phyloP scores from a whole-genome alignment of 306 rosid species.

The Psophocarpus tetragonolobus region DNA sequence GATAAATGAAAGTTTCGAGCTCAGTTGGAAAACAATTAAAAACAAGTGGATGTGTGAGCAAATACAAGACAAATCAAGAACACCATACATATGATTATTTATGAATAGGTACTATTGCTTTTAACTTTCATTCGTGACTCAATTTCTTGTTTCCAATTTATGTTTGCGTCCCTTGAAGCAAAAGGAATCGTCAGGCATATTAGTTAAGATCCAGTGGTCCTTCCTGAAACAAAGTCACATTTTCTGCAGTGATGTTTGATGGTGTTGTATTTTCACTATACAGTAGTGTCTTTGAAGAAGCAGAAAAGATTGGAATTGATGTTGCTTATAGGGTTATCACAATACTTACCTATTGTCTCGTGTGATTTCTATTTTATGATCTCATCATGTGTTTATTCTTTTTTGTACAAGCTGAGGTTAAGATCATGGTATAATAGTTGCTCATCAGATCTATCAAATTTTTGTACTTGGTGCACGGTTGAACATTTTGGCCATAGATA shows the following conservation, averaged over 20 bases:
- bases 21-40: too few relatives aligned
- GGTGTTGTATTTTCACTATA: conserved; percentile 18
- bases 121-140: too few relatives aligned
- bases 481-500: conserved; percentile 27
- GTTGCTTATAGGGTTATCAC: conserved; percentile 23
- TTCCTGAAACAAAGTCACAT: conserved; percentile 28
- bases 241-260: conserved; percentile 16
- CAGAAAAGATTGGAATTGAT: conserved; percentile 17
- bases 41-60: too few relatives aligned
- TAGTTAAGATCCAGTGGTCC: conserved; percentile 32
- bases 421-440: conserved; percentile 43
- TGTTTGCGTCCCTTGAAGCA: conserved; percentile 50
- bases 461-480: conserved; percentile 39
- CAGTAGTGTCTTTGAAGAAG: conserved; percentile 34
- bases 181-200: conserved; percentile 41
- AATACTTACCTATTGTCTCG: neutral
- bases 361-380: conserved; percentile 32
- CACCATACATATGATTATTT: too few relatives aligned
- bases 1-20: too few relatives aligned
- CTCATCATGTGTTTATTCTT: conserved; percentile 54
- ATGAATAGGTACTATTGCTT: too few relatives aligned
- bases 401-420: conserved; percentile 36
- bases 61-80: too few relatives aligned
- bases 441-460: conserved; percentile 33
- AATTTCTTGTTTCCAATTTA: too few relatives aligned